phyloP scores from a whole-genome alignment of 495 filamentous ascomycete genomes.

The Cercophora sp. region DNA sequence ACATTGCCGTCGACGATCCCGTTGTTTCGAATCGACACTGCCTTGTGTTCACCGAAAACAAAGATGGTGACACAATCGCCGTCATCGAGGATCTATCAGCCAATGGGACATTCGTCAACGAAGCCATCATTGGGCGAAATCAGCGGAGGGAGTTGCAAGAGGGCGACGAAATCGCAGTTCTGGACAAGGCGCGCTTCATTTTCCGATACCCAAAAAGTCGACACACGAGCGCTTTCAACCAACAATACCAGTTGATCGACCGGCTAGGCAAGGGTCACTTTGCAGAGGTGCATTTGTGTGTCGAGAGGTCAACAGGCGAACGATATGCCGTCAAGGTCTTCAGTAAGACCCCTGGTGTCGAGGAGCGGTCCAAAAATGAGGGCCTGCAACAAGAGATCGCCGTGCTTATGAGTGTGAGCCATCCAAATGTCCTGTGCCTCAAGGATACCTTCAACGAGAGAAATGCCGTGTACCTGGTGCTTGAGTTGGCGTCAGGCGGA shows the following conservation, averaged over 20 bases:
- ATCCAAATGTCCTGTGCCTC: conserved; percentile 90
- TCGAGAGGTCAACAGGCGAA: conserved; percentile 77
- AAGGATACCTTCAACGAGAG: conserved; percentile 93
- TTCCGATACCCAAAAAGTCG: conserved; percentile 83
- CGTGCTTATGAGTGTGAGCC: conserved; percentile 91
- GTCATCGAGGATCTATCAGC: conserved; percentile 90
- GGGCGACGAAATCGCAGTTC: conserved; percentile 82
- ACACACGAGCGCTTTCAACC: conserved; percentile 70
- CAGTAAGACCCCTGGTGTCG: conserved; percentile 70
- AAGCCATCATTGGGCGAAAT: conserved; percentile 85
- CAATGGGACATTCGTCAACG: conserved; percentile 96
- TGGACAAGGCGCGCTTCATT: conserved; percentile 77
- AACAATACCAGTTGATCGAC: conserved; percentile 79
- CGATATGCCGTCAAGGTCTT: conserved; percentile 94
- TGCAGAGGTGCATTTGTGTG: conserved; percentile 87
- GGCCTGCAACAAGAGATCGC: conserved; percentile 93
- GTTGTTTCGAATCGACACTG: conserved; percentile 97
- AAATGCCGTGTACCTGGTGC: conserved; percentile 84
- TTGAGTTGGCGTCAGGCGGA: conserved; percentile 87
- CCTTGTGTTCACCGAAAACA: conserved; percentile 82
- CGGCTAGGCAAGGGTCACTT: conserved; percentile 96
- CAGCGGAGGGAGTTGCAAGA: conserved; percentile 82
- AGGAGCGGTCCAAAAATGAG: conserved; percentile 77
- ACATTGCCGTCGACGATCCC: conserved; percentile 71
- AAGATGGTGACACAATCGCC: conserved; percentile 71